Conservation (phyloP, 1,284 basidiomycete species). For the Schizophyllum commune region DNA sequence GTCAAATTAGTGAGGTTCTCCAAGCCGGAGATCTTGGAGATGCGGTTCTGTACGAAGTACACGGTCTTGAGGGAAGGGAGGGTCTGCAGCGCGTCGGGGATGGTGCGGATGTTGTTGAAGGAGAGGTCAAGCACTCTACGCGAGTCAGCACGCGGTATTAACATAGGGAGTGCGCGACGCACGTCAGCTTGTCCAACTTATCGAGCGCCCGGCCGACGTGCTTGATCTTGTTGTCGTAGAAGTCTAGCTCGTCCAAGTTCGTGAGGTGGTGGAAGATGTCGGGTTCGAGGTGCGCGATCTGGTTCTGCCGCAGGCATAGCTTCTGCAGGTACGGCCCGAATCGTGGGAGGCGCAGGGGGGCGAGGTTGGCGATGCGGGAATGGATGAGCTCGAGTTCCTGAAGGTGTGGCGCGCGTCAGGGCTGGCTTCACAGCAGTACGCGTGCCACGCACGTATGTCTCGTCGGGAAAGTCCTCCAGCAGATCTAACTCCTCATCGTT, state of each 20-base stretch:
- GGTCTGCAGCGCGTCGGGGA: slow-evolving; percentile 57
- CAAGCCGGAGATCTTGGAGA: slow-evolving; percentile 70
- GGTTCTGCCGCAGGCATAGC: slow-evolving; percentile 88
- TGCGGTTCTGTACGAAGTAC: slow-evolving; percentile 97
- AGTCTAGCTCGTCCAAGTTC: slow-evolving; percentile 81
- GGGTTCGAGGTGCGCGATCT: slow-evolving; percentile 64
- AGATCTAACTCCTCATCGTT: slow-evolving; percentile 25
- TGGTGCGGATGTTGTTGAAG: slow-evolving; percentile 80
- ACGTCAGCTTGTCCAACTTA: slow-evolving; percentile 61
- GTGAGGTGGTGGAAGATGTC: slow-evolving; percentile 59
- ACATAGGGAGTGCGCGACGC: slow-evolving; percentile 8
- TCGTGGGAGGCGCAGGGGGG: slow-evolving; percentile 57
- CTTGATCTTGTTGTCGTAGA: slow-evolving; percentile 95
- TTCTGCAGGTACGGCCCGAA: slow-evolving; percentile 67
- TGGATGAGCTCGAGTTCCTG: slow-evolving; percentile 92
- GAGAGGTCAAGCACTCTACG: slow-evolving; percentile 83
- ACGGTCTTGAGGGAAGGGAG: slow-evolving; percentile 67
- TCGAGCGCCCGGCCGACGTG: slow-evolving; percentile 58
- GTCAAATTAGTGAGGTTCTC: slow-evolving; percentile 55
- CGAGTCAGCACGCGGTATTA: slow-evolving; percentile 5
- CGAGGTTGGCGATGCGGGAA: slow-evolving; percentile 63
- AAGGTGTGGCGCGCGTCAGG: slow-evolving; percentile 4
- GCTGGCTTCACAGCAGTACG: slow-evolving; percentile 1
- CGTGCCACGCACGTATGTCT: slow-evolving; percentile 52
- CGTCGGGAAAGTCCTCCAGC: slow-evolving; percentile 48